Evolutionary conservation across 768 basidiomycete species (phyloP), one percentile per base, ranked within the genome.

Genomic region (Leccinum boreale): DNA sequence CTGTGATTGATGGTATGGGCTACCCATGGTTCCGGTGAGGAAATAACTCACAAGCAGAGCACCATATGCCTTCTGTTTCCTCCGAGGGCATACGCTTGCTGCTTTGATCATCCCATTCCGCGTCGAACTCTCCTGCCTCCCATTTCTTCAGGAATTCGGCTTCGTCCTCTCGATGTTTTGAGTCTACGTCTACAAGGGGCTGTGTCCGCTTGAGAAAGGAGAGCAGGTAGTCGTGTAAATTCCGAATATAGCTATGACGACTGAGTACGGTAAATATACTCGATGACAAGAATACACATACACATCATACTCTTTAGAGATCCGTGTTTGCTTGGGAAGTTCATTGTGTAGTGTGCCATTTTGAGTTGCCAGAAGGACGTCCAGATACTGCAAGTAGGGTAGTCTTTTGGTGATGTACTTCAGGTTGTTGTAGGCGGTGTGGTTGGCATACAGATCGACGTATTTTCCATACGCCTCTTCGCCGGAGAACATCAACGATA

Each of bases 391-490:
- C 48, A 98, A 80, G 74, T 99, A 99, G 10, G 89, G 87, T 29
- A 94, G 75, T 45, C 94, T 84, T 69, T 89, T 92, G 51, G 86
- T 82, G 50, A 94, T 82, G 58, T 87, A 84, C 74, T 91, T 92
- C 62, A 99, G 73, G 73, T 99, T 99, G 77, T 85, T 86, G 75
- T 91, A 98, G 50, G 89, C 79, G 50, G 88, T 83, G 66, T 98
- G 97, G 58, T 91, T 87, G 51, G 85, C 79, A 71, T 98, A 92
- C 57, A 99, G 72, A 73, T 99, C 97, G 59, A 98, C 83, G 70
- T 96, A 98, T 74, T 91, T 91, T 52, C 97, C 97, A 64, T 95
- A 92, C 8, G 83, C 82, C 70, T 99, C 97, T 77, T 98, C 96
- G 33, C 97, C 97, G 12, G 95, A 96, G 76, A 99, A 99, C 64